A percentile compares a stretch with the other conserved stretches of the same genome.
Evolutionary conservation across 1,284 basidiomycete species (phyloP).

Genomic region (Polyporus tsugae): DNA sequence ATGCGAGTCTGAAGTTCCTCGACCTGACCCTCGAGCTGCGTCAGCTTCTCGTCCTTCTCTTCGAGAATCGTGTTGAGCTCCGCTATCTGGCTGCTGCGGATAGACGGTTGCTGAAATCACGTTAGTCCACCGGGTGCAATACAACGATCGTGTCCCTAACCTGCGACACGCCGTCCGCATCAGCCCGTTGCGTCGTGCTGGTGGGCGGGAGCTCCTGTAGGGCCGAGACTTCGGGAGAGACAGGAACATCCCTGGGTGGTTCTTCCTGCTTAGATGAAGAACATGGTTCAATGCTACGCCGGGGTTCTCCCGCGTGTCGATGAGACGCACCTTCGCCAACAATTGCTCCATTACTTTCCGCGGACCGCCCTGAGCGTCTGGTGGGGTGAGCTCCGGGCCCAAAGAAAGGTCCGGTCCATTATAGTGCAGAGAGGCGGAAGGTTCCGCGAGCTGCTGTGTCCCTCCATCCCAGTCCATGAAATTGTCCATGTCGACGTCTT

Average conservation of each 20-base stretch:
- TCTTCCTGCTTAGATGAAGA: conserved; percentile 5
- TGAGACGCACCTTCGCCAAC: conserved; percentile 22
- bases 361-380: conserved; percentile 9
- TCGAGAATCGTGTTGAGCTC: conserved; percentile 31
- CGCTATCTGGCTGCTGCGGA: conserved; percentile 22
- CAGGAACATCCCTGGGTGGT: not conserved
- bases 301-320: not conserved
- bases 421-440: not conserved
- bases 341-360: conserved; percentile 14
- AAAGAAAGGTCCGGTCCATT: conserved; percentile 24
- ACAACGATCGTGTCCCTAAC: conserved; percentile 10
- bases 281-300: not conserved
- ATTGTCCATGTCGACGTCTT: conserved; percentile 28
- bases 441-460: conserved; percentile 10
- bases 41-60: conserved; percentile 30
- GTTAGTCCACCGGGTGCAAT: not conserved
- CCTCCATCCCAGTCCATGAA: conserved; percentile 36
- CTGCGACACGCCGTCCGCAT: conserved; percentile 37
- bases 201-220: conserved; percentile 29
- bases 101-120: not conserved
- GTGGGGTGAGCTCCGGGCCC: conserved; percentile 22
- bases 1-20: conserved; percentile 24
- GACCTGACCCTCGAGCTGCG: conserved; percentile 25
- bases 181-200: conserved; percentile 37
- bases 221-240: conserved; percentile 16